Conservation (phyloP, 495 filamentous ascomycete genomes). For the Clohesyomyces aquaticus region DNA sequence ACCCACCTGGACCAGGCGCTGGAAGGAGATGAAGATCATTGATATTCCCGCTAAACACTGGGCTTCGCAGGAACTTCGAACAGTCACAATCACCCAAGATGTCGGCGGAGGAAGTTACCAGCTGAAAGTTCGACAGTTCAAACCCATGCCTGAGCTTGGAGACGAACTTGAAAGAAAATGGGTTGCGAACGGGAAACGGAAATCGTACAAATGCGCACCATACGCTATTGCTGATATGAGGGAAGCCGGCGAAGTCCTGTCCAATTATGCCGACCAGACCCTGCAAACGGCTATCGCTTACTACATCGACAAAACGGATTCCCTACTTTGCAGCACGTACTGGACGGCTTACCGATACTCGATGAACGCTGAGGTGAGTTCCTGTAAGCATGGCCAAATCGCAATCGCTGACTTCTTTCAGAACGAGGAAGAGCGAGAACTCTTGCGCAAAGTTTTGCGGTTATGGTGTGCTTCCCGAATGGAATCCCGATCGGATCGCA, state of each 20-base stretch:
- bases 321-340: slow-evolving; percentile 1
- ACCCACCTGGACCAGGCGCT: slow-evolving; percentile 21
- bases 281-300: neutral
- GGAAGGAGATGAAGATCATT: slow-evolving; percentile 36
- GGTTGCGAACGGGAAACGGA: neutral
- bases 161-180: slow-evolving; percentile 7
- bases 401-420: no score
- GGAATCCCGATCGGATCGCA: slow-evolving; percentile 1
- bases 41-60: slow-evolving; percentile 28
- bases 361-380: neutral
- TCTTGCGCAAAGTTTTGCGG: slow-evolving; percentile 1
- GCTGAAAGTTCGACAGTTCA: slow-evolving; percentile 25
- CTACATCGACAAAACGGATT: slow-evolving; percentile 6
- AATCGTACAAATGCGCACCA: neutral
- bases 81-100: slow-evolving; percentile 35
- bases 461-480: slow-evolving; percentile 8
- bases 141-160: slow-evolving; percentile 7
- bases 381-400: no score
- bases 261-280: neutral
- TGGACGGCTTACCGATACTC: slow-evolving; percentile 4
- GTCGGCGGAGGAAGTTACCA: slow-evolving; percentile 7
- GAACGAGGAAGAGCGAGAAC: slow-evolving; percentile 8
- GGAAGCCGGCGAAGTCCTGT: neutral
- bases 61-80: slow-evolving; percentile 22
- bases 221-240: slow-evolving; percentile 3